Evolutionary conservation across 1,284 basidiomycete species (phyloP).

Genomic region (Tetrapyrgos nigripes): DNA sequence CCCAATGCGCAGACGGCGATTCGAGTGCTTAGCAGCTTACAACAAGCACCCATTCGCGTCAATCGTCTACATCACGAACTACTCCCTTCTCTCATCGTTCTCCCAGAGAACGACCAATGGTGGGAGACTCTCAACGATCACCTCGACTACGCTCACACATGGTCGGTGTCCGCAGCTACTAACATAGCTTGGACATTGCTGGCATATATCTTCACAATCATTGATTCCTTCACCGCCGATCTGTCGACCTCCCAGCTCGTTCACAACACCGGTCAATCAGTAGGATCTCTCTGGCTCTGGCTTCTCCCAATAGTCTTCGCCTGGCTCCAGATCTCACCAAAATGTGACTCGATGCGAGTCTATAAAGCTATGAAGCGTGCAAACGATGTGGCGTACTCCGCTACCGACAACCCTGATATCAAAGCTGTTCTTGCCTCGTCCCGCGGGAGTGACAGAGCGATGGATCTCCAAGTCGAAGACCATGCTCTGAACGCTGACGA

Average conservation of each 20-base stretch:
- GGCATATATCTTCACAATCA: constrained; percentile 39
- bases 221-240: constrained; percentile 31
- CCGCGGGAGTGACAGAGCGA: not conserved
- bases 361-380: constrained; percentile 27
- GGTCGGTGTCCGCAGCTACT: constrained; percentile 39
- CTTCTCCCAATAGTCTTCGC: constrained; percentile 40
- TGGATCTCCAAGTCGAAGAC: constrained; percentile 3
- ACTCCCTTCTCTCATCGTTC: constrained; percentile 40
- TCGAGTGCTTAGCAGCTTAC: constrained; percentile 38
- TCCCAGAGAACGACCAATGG: constrained; percentile 42
- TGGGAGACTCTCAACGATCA: constrained; percentile 34
- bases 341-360: constrained; percentile 33
- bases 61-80: constrained; percentile 19
- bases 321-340: constrained; percentile 41
- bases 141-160: constrained; percentile 40
- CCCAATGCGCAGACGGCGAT: constrained; percentile 37
- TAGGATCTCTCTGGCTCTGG: constrained; percentile 41
- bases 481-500: constrained; percentile 17
- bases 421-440: constrained; percentile 20
- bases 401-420: not conserved
- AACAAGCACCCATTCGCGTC: constrained; percentile 41
- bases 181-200: constrained; percentile 41
- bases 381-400: constrained; percentile 21
- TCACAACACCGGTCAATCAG: constrained; percentile 31
- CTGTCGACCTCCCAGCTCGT: constrained; percentile 21